A percentile compares a stretch with the other conserved stretches of the same genome.
Evolutionary conservation across 192 early-diverging fungal species (phyloP).

Genomic region (Gamsiella multidivaricata): DNA sequence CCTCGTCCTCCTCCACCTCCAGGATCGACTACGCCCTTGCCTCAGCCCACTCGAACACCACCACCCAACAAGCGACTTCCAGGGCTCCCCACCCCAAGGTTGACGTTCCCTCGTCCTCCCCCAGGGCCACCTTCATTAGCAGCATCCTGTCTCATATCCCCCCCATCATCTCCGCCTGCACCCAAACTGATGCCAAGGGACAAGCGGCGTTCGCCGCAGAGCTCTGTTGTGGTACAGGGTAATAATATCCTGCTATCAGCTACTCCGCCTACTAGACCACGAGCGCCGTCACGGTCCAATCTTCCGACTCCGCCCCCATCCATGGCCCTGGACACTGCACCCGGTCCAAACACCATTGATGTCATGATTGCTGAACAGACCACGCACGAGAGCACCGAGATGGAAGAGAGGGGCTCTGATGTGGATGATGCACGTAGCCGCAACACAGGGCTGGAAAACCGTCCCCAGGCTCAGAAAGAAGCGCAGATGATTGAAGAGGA

Average conservation of each 20-base stretch:
- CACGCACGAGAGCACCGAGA: background rate
- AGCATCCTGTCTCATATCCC: background rate
- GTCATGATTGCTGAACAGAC: background rate
- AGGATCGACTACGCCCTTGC: constrained; percentile 14
- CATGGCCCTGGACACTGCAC: background rate
- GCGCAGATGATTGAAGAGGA: background rate
- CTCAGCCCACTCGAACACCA: constrained; percentile 22
- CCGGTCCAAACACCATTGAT: background rate
- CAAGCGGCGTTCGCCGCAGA: constrained; percentile 19
- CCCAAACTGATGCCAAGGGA: constrained; percentile 19
- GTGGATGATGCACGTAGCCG: constrained; percentile 1
- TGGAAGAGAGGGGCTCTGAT: constrained; percentile 3
- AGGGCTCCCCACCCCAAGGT: background rate
- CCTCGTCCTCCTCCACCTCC: constrained; percentile 13
- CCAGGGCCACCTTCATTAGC: background rate
- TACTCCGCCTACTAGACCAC: constrained; percentile 7
- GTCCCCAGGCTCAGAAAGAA: background rate
- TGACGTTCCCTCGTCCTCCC: background rate
- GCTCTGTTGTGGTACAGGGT: constrained; percentile 10
- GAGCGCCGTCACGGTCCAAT: background rate
- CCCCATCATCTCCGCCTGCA: constrained; percentile 12
- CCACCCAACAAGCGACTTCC: too few species aligned
- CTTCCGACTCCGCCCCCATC: constrained; percentile 6
- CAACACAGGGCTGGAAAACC: background rate
- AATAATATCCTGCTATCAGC: constrained; percentile 6